Conservation (phyloP, 2,329 filamentous ascomycete genomes). For the Clarireedia hainanense region DNA sequence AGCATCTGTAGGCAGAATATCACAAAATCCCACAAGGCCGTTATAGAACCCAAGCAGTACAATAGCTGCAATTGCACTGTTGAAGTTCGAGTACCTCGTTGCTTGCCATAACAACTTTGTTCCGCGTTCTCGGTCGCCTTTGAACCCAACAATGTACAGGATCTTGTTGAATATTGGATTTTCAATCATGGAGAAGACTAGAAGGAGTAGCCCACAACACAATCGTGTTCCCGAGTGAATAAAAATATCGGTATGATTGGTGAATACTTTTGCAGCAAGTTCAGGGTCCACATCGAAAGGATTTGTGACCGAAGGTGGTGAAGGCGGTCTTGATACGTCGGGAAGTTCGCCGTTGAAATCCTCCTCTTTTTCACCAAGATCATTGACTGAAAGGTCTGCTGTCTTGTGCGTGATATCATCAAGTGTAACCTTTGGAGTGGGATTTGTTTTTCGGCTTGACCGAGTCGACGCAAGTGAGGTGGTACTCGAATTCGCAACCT, state of each 20-base stretch:
- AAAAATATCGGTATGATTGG: conserved; percentile 74
- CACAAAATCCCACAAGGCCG: conserved; percentile 73
- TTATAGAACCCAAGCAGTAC: conserved; percentile 83
- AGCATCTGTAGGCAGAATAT: conserved; percentile 65
- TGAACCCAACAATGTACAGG: conserved; percentile 82
- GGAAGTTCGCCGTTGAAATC: neutral
- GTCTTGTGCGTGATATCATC: conserved; percentile 1
- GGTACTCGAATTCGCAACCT: conserved; percentile 16
- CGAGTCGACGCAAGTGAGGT: conserved; percentile 11
- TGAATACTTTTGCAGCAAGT: conserved; percentile 54
- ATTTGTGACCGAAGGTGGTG: conserved; percentile 10
- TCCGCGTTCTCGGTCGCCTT: conserved; percentile 76
- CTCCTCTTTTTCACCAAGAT: neutral
- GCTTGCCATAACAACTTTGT: conserved; percentile 86
- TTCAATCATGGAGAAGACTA: conserved; percentile 78
- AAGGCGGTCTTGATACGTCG: neutral
- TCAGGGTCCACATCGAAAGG: conserved; percentile 25
- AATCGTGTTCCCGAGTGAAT: conserved; percentile 83
- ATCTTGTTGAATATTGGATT: conserved; percentile 85
- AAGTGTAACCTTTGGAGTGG: neutral
- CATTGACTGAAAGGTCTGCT: neutral
- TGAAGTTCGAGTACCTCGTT: conserved; percentile 77
- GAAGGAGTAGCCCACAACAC: conserved; percentile 78
- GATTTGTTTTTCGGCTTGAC: neutral
- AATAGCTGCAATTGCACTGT: conserved; percentile 82